Evolutionary conservation across 169 alveolate genomes (phyloP), one percentile per base, ranked within the genome.

Genomic region (Theileria orientalis): DNA sequence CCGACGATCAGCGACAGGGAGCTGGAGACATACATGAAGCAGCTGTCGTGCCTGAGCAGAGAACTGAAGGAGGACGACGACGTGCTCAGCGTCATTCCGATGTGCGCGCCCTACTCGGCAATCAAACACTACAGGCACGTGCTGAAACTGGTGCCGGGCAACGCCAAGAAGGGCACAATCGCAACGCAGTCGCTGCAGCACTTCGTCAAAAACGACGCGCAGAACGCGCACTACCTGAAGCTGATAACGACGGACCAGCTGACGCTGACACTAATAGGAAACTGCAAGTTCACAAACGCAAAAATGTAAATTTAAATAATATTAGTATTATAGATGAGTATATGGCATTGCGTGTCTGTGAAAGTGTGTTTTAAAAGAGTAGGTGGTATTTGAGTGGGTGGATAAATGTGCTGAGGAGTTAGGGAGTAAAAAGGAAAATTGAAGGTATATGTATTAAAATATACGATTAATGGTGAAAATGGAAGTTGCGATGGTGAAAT

Each of bases 141-240:
- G 25, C 30, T 88, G 19, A 88, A 88, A 67, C 77, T 88, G 6
- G 85, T 88, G 41, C 91, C 93, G 13, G 93, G 93, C 29, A 79
- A 80, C 74, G 52, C 83, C 32, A 88, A 88, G 60, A 88, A 88
- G 77, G 93, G 93, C 27, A 79, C 82, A 62, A 85, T 88, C 30
- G 93, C 93, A 8, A 19, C 89, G 19, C 85, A 73, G 63, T 68
- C 89, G 2, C 51, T 82, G 27, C 71, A 74, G n/a, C 79, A 61
- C 69, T 82, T 82, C 74, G 30, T 61, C 23, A 82, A 82, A 72
- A 68, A 56, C 5, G 89, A 82, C 42, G 68, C 54, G 23, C n/a
- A 64, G 27, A 68, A 69, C 52, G 80, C 64, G 30, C 61, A 52
- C 25, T 68, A 56, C 46, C 57, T 73, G 52, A 82, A 74, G 62